A percentile compares a stretch with the other conserved stretches of the same genome.
These are phyloP conservation scores for Scutellaria baicalensis DNA, from an alignment of 257 asterid species.

Conservation along the genomic window DNA sequence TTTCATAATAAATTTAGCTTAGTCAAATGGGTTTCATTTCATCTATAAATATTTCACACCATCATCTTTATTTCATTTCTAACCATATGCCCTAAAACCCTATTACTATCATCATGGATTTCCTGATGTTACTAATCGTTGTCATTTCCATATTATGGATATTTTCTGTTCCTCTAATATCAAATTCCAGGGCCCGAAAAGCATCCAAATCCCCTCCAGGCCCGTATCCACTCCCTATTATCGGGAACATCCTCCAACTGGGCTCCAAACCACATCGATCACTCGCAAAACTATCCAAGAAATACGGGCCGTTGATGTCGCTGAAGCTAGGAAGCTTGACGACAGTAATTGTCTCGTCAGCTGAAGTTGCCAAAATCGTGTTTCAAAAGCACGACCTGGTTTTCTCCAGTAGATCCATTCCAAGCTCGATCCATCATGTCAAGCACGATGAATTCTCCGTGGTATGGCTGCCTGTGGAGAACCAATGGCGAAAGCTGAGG, in stretches of 20 bases:
- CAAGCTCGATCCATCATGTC: background rate
- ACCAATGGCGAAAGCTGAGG: slow-evolving; percentile 30
- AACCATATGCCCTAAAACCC: no score
- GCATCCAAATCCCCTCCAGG: slow-evolving; percentile 12
- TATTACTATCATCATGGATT: background rate
- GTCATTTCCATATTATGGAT: background rate
- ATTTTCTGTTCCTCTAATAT: background rate
- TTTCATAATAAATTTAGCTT: no score
- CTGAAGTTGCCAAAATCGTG: slow-evolving; percentile 9
- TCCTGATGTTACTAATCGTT: no score
- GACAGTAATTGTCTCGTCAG: slow-evolving; percentile 9
- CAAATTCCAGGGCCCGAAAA: background rate
- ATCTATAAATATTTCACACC: no score
- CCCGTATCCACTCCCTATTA: slow-evolving; percentile 1
- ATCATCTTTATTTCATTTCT: no score
- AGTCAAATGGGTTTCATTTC: no score
- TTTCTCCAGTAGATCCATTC: slow-evolving; percentile 13
- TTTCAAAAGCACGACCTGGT: background rate
- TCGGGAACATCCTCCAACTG: slow-evolving; percentile 18
- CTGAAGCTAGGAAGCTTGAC: slow-evolving; percentile 17
- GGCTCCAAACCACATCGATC: slow-evolving; percentile 19
- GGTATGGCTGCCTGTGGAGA: slow-evolving; percentile 24
- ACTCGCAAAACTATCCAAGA: slow-evolving; percentile 5
- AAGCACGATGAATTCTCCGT: slow-evolving; percentile 19
- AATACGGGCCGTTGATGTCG: slow-evolving; percentile 16